These are phyloP conservation scores for Chrysanthemum lavandulifolium DNA, from an alignment of 129 eudicot genomes.

Conservation along the genomic window DNA sequence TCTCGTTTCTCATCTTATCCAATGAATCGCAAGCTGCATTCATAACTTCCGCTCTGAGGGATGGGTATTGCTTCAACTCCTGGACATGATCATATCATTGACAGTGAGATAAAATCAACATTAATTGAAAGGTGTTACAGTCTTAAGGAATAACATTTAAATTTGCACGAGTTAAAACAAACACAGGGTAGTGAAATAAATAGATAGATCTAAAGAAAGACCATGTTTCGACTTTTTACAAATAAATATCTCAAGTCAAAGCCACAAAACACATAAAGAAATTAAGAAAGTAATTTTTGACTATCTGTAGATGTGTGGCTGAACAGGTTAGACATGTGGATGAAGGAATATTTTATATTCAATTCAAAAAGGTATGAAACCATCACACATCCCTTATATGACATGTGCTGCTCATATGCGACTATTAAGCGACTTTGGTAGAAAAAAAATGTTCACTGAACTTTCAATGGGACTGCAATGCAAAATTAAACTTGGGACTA, in stretches of 20 bases:
- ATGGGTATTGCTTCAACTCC: conserved; percentile 97
- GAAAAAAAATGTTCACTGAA: not conserved
- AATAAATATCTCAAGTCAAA: not conserved
- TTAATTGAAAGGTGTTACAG: not conserved
- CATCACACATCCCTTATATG: not conserved
- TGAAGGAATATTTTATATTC: too few relatives aligned
- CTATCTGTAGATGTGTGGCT: too few relatives aligned
- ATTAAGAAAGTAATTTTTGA: too few relatives aligned
- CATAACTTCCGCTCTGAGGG: conserved; percentile 77
- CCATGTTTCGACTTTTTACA: not conserved
- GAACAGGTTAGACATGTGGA: not conserved
- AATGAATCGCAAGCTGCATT: conserved; percentile 80
- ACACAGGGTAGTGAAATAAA: not conserved
- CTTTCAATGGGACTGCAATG: not conserved
- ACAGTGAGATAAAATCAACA: conserved; percentile 5
- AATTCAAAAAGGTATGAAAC: not conserved
- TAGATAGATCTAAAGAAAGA: not conserved
- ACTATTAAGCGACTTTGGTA: not conserved
- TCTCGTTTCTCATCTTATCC: conserved; percentile 87
- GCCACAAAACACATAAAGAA: not conserved
- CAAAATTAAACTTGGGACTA: too few relatives aligned
- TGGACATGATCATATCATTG: conserved; percentile 20
- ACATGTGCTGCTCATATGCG: not conserved
- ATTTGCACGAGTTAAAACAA: not conserved
- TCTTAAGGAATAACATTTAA: not conserved